Conservation (phyloP, 306 rosid genomes). For the Myrica gale region DNA sequence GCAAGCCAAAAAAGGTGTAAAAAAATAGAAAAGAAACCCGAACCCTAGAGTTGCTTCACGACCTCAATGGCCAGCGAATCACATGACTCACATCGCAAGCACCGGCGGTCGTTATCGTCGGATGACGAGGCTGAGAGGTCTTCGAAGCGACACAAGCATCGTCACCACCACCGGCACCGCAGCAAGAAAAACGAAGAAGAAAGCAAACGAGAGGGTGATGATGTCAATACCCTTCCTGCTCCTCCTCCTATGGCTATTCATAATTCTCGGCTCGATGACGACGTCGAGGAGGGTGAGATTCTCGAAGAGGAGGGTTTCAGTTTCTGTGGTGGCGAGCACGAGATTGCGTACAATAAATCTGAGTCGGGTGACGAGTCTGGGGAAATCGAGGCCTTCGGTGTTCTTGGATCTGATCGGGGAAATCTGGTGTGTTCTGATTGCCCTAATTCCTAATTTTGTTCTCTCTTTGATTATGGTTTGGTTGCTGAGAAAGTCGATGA, state of each 20-base stretch:
- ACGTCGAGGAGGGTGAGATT: conserved; percentile 95
- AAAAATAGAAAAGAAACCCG: conserved; percentile 27
- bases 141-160: conserved; percentile 85
- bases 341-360: conserved; percentile 28
- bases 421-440: conserved; percentile 59
- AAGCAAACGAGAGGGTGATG: conserved; percentile 33
- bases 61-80: conserved; percentile 59
- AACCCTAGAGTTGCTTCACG: conserved; percentile 46
- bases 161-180: conserved; percentile 61
- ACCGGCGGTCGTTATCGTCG: conserved; percentile 54
- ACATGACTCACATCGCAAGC: conserved; percentile 60
- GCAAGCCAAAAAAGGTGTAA: too few species aligned
- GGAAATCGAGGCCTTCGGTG: conserved; percentile 45
- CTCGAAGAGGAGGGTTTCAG: conserved; percentile 59
- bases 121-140: conserved; percentile 55
- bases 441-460: not conserved
- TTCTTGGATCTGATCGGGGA: conserved; percentile 38
- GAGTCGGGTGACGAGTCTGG: conserved; percentile 52
- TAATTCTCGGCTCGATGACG: conserved; percentile 44
- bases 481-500: conserved; percentile 42
- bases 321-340: conserved; percentile 35
- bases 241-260: conserved; percentile 9
- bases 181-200: conserved; percentile 53
- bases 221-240: conserved; percentile 26
- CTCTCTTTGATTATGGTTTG: conserved; percentile 16